Conservation (phyloP, 1,284 basidiomycete species). For the Cutaneotrichosporon spelunceum region DNA sequence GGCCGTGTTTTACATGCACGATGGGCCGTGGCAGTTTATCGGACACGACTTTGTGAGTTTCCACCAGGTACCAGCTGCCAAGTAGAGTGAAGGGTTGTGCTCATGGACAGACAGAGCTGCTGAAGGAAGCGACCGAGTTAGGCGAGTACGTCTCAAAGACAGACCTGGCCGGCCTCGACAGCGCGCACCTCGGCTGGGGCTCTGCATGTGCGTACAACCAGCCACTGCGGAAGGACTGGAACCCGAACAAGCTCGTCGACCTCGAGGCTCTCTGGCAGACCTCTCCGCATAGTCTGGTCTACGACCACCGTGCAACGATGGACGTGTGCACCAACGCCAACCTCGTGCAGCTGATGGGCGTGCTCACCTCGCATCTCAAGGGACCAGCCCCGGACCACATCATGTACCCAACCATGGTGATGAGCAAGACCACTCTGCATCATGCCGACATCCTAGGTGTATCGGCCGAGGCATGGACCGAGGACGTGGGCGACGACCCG, state of each 20-base stretch:
- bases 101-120: conserved; percentile 32
- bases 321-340: conserved; percentile 61
- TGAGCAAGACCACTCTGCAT: conserved; percentile 59
- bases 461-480: conserved; percentile 52
- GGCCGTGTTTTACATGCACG: conserved; percentile 44
- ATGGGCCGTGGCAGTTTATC: conserved; percentile 49
- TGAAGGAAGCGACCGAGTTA: conserved; percentile 38
- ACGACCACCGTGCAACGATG: conserved; percentile 55
- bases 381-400: conserved; percentile 57
- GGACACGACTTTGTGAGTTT: conserved; percentile 48
- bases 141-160: conserved; percentile 42
- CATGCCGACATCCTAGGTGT: conserved; percentile 63
- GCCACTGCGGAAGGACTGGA: conserved; percentile 37
- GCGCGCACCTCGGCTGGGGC: conserved; percentile 45
- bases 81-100: too few relatives aligned
- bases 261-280: conserved; percentile 37
- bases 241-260: conserved; percentile 28
- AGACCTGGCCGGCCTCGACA: conserved; percentile 30
- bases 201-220: conserved; percentile 46
- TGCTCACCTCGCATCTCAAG: conserved; percentile 55
- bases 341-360: conserved; percentile 58
- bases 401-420: conserved; percentile 58
- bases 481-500: conserved; percentile 55
- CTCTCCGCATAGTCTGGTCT: conserved; percentile 38
- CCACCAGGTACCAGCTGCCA: too few relatives aligned